Percentiles rank a stretch among this genome's conserved stretches.
Conservation (phyloP, 116 monocot genomes). For the Zostera marina region DNA sequence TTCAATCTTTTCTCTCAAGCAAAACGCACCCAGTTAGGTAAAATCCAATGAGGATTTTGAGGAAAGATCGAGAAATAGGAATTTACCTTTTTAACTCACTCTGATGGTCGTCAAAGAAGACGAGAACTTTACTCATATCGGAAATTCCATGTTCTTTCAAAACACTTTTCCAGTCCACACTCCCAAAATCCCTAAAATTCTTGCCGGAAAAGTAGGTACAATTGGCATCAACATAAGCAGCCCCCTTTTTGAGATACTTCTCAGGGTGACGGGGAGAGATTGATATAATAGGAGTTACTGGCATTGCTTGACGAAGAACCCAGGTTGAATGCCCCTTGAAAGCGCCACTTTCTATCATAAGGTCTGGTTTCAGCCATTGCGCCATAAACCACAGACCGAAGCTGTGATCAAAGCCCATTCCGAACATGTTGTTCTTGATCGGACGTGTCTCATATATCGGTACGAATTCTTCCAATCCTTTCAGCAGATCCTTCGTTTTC, state of each 20-base stretch:
- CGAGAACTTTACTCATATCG: conserved; percentile 56
- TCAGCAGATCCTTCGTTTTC: conserved; percentile 76
- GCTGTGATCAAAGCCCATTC: conserved; percentile 98
- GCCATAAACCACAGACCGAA: conserved; percentile 96
- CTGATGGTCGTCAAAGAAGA: conserved; percentile 99
- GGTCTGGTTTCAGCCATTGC: conserved; percentile 76
- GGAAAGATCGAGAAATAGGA: too few species aligned
- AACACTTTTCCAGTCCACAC: conserved; percentile 48
- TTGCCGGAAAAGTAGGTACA: conserved; percentile 95
- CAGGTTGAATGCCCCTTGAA: conserved; percentile 98
- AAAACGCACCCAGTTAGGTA: neutral
- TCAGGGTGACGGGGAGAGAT: conserved; percentile 87
- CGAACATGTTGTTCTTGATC: conserved; percentile 93
- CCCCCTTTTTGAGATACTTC: conserved; percentile 87
- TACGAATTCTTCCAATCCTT: conserved; percentile 85
- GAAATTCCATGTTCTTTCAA: conserved; percentile 58
- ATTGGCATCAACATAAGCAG: conserved; percentile 86
- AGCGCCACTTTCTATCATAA: conserved; percentile 97
- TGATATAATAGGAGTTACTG: conserved; percentile 56
- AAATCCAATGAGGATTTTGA: too few species aligned
- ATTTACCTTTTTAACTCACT: conserved; percentile 88
- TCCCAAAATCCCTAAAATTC: conserved; percentile 94
- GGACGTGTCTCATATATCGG: conserved; percentile 85
- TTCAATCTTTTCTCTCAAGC: conserved; percentile 41
- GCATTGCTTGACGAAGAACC: conserved; percentile 91